phyloP scores from a whole-genome alignment of 108 stramenopile genomes.

The Nannochloropsis granulata region DNA sequence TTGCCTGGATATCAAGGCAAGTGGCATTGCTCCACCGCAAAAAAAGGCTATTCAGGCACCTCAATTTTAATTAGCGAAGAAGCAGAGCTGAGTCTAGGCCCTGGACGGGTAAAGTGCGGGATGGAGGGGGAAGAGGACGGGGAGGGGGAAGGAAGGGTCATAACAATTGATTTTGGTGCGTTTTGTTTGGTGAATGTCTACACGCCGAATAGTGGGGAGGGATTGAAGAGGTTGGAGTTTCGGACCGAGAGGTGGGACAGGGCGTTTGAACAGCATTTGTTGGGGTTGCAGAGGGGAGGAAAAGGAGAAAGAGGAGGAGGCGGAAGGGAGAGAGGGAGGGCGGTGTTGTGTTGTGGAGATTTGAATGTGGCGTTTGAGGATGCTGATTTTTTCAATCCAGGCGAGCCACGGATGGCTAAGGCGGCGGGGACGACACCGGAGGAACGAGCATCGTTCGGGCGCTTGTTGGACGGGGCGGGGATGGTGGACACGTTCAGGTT shows the following conservation, averaged over 20 bases:
- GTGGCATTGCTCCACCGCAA: constrained; percentile 7
- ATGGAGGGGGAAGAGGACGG: constrained; percentile 17
- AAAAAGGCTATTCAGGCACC: constrained; percentile 29
- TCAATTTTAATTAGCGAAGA: constrained; percentile 8
- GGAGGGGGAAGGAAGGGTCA: constrained; percentile 20
- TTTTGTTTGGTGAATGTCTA: constrained; percentile 18
- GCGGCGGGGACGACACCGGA: constrained; percentile 20
- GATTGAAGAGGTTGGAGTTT: constrained; percentile 18
- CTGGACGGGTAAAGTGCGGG: neutral
- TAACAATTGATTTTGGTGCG: constrained; percentile 10
- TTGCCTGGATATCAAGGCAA: neutral
- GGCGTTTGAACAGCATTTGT: constrained; percentile 11
- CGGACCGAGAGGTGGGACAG: constrained; percentile 13
- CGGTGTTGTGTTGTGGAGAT: constrained; percentile 1
- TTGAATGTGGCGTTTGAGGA: constrained; percentile 27
- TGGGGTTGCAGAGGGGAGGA: constrained; percentile 1
- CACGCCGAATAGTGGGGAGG: constrained; percentile 21
- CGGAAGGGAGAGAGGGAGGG: neutral
- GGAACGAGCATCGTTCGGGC: constrained; percentile 23
- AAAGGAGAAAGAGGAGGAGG: neutral
- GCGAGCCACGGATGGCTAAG: constrained; percentile 10
- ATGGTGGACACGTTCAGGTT: constrained; percentile 21
- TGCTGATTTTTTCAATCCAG: constrained; percentile 28
- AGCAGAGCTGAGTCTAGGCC: neutral
- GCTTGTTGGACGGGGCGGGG: neutral